Evolutionary conservation across 352 stramenopile genomes (phyloP).

Genomic region (Phytophthora pistaciae): DNA sequence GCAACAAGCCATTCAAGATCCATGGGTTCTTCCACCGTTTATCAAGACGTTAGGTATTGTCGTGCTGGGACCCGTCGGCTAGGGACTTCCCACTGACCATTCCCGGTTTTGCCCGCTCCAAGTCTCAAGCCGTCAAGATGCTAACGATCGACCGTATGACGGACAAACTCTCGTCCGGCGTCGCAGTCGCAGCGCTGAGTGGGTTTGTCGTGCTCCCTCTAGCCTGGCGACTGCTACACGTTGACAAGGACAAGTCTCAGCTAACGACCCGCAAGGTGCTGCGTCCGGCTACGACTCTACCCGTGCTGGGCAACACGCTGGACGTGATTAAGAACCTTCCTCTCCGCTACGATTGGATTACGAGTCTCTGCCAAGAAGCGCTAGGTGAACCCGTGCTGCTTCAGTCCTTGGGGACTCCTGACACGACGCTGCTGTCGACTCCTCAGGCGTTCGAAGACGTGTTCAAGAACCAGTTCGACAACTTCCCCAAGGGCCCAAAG

Average conservation of each 20-base stretch:
- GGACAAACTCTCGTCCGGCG: slow-evolving; percentile 28
- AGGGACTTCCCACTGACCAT: not conserved
- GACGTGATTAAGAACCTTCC: slow-evolving; percentile 38
- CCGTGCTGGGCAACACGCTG: slow-evolving; percentile 49
- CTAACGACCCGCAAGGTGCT: slow-evolving; percentile 3
- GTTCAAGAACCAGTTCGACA: slow-evolving; percentile 73
- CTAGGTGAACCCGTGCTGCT: slow-evolving; percentile 47
- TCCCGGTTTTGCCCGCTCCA: slow-evolving; percentile 3
- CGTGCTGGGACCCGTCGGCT: slow-evolving; percentile 6
- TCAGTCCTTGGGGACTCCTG: slow-evolving; percentile 35
- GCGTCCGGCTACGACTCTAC: slow-evolving; percentile 30
- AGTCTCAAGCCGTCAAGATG: slow-evolving; percentile 25
- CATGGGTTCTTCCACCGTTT: slow-evolving; percentile 13
- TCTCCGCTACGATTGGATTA: slow-evolving; percentile 55
- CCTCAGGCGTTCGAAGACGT: slow-evolving; percentile 58
- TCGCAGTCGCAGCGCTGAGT: slow-evolving; percentile 17
- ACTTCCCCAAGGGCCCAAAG: slow-evolving; percentile 68
- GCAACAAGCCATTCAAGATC: slow-evolving; percentile 16
- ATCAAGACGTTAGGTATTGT: slow-evolving; percentile 1
- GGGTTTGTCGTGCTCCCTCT: slow-evolving; percentile 30
- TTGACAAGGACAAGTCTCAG: slow-evolving; percentile 11
- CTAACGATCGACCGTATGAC: slow-evolving; percentile 26
- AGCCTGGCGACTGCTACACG: slow-evolving; percentile 20
- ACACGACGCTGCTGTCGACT: slow-evolving; percentile 51
- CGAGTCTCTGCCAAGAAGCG: slow-evolving; percentile 35